These are phyloP conservation scores for Ottelia alismoides DNA, from an alignment of 106 monocot species.

Conservation along the genomic window DNA sequence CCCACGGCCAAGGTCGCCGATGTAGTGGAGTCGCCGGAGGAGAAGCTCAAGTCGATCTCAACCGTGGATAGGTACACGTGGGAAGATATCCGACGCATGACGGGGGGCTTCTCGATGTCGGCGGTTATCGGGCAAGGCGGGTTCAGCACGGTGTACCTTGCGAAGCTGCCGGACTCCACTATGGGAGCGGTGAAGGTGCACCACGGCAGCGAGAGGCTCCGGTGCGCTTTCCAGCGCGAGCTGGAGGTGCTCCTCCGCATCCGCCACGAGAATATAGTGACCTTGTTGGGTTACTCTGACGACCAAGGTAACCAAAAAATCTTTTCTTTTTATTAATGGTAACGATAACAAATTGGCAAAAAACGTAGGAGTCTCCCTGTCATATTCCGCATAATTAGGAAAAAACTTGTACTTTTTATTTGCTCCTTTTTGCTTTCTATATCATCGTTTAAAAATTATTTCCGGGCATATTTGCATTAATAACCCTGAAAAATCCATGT, in stretches of 20 bases:
- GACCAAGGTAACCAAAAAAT: slow-evolving; percentile 25
- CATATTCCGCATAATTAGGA: too few species aligned
- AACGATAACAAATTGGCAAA: background rate
- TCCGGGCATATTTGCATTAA: too few species aligned
- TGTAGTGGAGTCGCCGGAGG: too few species aligned
- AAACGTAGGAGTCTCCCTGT: background rate
- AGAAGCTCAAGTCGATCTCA: background rate
- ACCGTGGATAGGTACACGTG: slow-evolving; percentile 20
- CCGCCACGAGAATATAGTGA: slow-evolving; percentile 36
- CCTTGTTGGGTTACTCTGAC: slow-evolving; percentile 51
- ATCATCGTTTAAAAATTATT: too few species aligned
- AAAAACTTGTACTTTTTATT: too few species aligned
- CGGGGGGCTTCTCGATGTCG: slow-evolving; percentile 25
- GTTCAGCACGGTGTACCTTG: slow-evolving; percentile 43
- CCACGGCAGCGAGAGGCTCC: slow-evolving; percentile 29
- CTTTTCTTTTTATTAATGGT: background rate
- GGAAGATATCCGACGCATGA: slow-evolving; percentile 32
- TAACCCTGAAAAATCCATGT: too few species aligned
- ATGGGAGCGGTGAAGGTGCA: slow-evolving; percentile 33
- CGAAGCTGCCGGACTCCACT: slow-evolving; percentile 4
- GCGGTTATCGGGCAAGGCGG: slow-evolving; percentile 33
- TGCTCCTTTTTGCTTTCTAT: too few species aligned
- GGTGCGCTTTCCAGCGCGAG: slow-evolving; percentile 38
- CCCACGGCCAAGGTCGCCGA: too few species aligned
- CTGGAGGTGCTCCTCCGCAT: slow-evolving; percentile 33